These are phyloP conservation scores for Stylonectria norvegica DNA, from an alignment of 2,329 filamentous ascomycete species.

Conservation along the genomic window DNA sequence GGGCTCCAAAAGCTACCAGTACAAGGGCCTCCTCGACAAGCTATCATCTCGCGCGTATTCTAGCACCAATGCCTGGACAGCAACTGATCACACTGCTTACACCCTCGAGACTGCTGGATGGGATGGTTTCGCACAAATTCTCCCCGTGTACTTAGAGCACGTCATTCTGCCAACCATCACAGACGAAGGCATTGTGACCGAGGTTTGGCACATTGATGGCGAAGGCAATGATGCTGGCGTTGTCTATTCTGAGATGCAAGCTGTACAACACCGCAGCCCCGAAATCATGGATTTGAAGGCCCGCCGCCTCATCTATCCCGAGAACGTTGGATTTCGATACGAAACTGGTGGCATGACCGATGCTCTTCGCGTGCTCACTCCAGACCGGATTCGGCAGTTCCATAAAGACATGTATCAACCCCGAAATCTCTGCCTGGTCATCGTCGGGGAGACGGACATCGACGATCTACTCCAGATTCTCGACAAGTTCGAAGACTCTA, in stretches of 20 bases:
- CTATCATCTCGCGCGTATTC: conserved; percentile 91
- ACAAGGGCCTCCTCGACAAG: conserved; percentile 94
- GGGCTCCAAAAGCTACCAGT: conserved; percentile 89
- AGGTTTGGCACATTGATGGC: conserved; percentile 94
- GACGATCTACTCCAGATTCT: conserved; percentile 74
- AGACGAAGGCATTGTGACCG: conserved; percentile 88
- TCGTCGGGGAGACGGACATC: conserved; percentile 91
- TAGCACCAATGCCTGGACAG: conserved; percentile 94
- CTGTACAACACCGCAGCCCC: conserved; percentile 75
- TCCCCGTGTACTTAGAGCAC: conserved; percentile 94
- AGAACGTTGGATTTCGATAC: conserved; percentile 88
- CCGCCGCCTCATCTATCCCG: conserved; percentile 77
- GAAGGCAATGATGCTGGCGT: conserved; percentile 93
- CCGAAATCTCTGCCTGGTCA: conserved; percentile 85
- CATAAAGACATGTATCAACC: conserved; percentile 98
- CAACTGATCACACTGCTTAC: conserved; percentile 93
- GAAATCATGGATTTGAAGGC: conserved; percentile 87
- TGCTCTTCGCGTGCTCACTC: conserved; percentile 77
- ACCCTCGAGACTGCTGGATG: conserved; percentile 93
- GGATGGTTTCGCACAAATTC: conserved; percentile 92
- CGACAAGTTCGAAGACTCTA: conserved; percentile 83
- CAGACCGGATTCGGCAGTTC: conserved; percentile 89
- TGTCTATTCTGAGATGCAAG: conserved; percentile 99
- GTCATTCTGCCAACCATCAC: conserved; percentile 87
- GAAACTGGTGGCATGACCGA: conserved; percentile 99